Base-by-base conservation (phyloP, 2,329 filamentous ascomycete species). In the Trichoderma koningiopsis region DNA sequence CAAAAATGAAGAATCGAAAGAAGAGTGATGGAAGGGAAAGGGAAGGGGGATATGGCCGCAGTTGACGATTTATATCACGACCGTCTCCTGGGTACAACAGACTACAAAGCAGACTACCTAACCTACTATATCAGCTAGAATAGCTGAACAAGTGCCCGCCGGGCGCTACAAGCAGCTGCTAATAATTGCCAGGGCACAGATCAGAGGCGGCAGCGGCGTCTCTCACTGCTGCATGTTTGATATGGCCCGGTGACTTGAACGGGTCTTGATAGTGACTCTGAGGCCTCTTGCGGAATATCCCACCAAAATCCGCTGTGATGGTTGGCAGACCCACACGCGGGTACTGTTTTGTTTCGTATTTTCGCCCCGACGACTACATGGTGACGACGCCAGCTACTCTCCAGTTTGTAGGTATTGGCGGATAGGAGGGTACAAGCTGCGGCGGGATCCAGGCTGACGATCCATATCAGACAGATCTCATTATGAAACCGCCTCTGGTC, bases 401-500 rank as follows among this genome's bases (percentile, higher is more conserved):
- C 24, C 22, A 1, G 8, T 4, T 24, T 37, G 24, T 1, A 66
- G n/a, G 63, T 66, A 66, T 58, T 55, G 37, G 35, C 37, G 33
- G 53, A 24, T n/a, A n/a, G 49, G 52, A 37, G n/a, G 37, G 67
- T 55, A 57, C 57, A 19, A 31, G 27, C 13, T 19, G 37, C 43
- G 24, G 52, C 31, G 53, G 55, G 29, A 58, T 56, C 52, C 4
- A n/a, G 11, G 13, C 27, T 61, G 68, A 67, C 62, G 68, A 69
- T 69, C 68, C 35, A 69, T 60, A 69, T 69, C 68, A 69, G 60
- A 69, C 68, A 69, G 61, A 65, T 69, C 62, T 66, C 55, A 60
- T 66, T 33, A 59, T 69, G 68, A 69, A 69, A 69, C 68, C 53
- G 53, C 61, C 68, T 61, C 55, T 33, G 68, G 61, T 55, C 62